Conservation (phyloP, 768 basidiomycete species). For the Nidula microcarpa region DNA sequence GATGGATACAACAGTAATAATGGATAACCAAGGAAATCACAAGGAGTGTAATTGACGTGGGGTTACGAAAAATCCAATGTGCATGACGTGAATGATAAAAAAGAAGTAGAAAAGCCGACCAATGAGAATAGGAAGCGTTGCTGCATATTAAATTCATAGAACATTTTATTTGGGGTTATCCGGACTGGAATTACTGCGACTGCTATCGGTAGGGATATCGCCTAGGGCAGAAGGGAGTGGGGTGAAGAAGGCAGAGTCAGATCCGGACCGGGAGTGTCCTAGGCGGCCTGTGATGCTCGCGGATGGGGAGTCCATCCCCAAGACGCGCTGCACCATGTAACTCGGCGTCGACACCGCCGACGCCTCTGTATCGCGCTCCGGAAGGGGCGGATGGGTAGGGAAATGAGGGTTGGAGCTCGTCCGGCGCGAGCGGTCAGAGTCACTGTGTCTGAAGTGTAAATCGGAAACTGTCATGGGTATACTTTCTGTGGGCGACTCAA, state of each 20-base stretch:
- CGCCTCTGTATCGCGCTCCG: conserved; percentile 8
- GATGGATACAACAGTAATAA: neutral
- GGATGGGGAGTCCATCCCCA: conserved; percentile 20
- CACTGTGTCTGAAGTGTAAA: conserved; percentile 44
- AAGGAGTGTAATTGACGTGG: too few species aligned
- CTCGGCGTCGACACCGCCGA: conserved; percentile 11
- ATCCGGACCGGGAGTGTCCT: conserved; percentile 10
- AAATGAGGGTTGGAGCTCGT: conserved; percentile 29
- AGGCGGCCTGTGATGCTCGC: conserved; percentile 7
- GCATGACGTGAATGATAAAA: too few species aligned
- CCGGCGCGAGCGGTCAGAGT: conserved; percentile 26
- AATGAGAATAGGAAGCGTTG: too few species aligned
- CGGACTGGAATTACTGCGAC: neutral
- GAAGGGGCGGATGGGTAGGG: conserved; percentile 40
- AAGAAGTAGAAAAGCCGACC: too few species aligned
- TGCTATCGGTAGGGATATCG: neutral
- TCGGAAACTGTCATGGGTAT: conserved; percentile 55
- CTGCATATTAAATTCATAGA: too few species aligned
- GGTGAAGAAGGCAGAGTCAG: conserved; percentile 3
- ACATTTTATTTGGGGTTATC: neutral
- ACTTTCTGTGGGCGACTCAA: conserved; percentile 54
- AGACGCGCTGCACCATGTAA: conserved; percentile 20
- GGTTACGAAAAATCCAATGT: too few species aligned
- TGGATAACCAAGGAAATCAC: too few species aligned
- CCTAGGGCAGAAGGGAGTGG: neutral